phyloP scores from a whole-genome alignment of 257 asterid genomes.

The Capsicum pubescens region DNA sequence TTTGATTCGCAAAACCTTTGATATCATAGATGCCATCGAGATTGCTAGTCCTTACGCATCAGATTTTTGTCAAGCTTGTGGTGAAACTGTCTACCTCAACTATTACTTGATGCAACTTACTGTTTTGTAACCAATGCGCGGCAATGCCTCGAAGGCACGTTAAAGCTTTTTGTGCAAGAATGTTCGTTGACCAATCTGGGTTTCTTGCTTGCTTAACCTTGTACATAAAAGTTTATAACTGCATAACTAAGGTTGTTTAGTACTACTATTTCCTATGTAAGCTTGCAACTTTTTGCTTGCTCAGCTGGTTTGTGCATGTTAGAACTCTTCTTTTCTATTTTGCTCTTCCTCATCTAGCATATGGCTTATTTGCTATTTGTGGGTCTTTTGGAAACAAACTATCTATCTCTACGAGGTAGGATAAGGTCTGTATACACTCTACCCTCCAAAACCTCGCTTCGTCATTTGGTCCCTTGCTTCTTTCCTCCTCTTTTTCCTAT shows the following conservation, averaged over 20 bases:
- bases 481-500: too few species aligned
- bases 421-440: too few species aligned
- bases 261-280: conserved; percentile 3
- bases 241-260: not conserved
- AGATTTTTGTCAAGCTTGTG: conserved; percentile 33
- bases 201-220: not conserved
- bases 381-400: not conserved
- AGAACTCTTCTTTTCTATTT: not conserved
- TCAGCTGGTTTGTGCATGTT: not conserved
- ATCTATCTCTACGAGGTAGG: too few species aligned
- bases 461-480: too few species aligned
- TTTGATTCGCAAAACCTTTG: conserved; percentile 40
- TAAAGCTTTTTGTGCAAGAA: not conserved
- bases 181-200: not conserved
- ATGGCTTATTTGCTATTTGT: not conserved
- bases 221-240: conserved; percentile 7
- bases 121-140: not conserved
- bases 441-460: too few species aligned
- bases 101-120: conserved; percentile 17
- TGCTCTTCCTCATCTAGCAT: not conserved
- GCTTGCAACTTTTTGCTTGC: not conserved
- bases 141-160: not conserved
- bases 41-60: conserved; percentile 22
- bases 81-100: conserved; percentile 12
- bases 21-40: conserved; percentile 12